These are phyloP conservation scores for Chimonanthus salicifolius DNA, from an alignment of 164 flowering plant genomes.

Conservation along the genomic window DNA sequence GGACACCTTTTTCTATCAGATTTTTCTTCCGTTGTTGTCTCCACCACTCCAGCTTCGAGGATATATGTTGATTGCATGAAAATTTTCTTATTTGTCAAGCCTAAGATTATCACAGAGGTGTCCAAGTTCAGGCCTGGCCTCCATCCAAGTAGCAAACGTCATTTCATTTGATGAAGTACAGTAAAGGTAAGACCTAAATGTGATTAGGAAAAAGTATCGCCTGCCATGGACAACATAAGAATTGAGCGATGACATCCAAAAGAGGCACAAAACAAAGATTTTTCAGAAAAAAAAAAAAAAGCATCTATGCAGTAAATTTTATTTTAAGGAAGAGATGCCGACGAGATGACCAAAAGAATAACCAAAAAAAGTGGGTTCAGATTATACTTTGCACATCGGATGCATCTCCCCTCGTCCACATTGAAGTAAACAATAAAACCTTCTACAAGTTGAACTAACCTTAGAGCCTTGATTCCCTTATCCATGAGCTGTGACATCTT, in stretches of 20 bases:
- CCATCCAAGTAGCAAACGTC: conserved; percentile 69
- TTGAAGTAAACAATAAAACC: background rate
- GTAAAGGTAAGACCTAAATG: conserved; percentile 82
- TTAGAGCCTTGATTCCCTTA: conserved; percentile 84
- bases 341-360: no score
- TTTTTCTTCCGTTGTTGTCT: background rate
- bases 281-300: no score
- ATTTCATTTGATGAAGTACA: conserved; percentile 46
- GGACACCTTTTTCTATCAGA: background rate
- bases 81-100: conserved; percentile 41
- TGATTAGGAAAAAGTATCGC: conserved; percentile 85
- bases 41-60: background rate
- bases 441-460: conserved; percentile 40
- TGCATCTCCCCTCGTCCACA: background rate
- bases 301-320: no score
- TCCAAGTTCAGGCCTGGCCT: conserved; percentile 83
- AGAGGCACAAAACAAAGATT: background rate
- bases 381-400: no score
- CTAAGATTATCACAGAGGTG: conserved; percentile 78
- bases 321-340: no score
- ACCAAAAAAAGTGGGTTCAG: no score
- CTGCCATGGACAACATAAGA: conserved; percentile 36
- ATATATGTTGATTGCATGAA: background rate
- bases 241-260: background rate
- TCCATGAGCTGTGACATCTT: conserved; percentile 57